Evolutionary conservation across 1,284 basidiomycete genomes (phyloP), one percentile per base, ranked within the genome.

Genomic region (Phellinidium pouzarii): DNA sequence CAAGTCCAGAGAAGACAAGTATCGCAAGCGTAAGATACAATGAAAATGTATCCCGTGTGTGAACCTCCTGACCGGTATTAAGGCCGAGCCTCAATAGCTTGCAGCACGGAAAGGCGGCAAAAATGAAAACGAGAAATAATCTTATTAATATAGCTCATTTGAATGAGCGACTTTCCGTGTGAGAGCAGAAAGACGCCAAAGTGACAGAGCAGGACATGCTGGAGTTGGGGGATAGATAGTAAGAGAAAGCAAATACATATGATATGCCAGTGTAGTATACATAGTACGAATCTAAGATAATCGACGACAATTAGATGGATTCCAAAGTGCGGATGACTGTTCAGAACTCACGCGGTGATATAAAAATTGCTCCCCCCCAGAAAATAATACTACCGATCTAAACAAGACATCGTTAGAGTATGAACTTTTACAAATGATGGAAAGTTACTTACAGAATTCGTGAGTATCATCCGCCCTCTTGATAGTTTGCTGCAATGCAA

Each of bases 391-490:
- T 48, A 53, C 44, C 51, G 51, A 23, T 53, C 51, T 53, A 23
- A 37, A 23, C 34, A 23, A 23, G 11, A 8, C 8, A 38, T 36
- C n/a, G 22, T 23, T 17, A 48, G 25, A 17, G 19, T 9, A 29
- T 8, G 14, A 46, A n/a, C 26, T 4, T 11, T 7, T 2, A 43
- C 12, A 14, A 4, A 26, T 31, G 57, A 42, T 14, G 9, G 29
- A 14, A 34, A 44, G 61, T 44, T 44, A 71, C 93, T 70, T 68
- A 95, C 93, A 97, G 69, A 97, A 97, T 61, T 95, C 94, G 71
- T 88, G 88, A 44, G 91, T 95, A 65, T 96, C 94, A 72, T 96
- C 91, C 53, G 82, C 80, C 61, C 88, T 79, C 76, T 95, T 96
- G 80, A 96, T 90, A 48, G 87, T 89, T 91, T 92, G 85, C 85